Base-by-base conservation (phyloP, 805 yeast genomes). In the Naumovozyma castellii region DNA sequence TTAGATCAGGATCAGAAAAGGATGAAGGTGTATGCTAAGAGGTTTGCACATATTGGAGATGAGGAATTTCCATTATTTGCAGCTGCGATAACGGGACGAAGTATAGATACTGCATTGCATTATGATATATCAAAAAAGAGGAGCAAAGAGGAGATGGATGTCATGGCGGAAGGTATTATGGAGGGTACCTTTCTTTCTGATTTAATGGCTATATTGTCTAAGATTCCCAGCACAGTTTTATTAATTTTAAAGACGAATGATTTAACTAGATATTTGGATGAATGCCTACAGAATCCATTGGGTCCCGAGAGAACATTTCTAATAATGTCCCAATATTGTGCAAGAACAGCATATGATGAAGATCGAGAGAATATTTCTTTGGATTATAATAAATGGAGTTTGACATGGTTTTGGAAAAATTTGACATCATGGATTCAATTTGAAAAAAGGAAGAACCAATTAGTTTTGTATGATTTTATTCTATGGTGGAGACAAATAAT, bases 31-130 rank as follows among this genome's bases (percentile, higher is more conserved):
- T 84, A 86, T 57, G 94, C 96, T 17, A 72, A 75, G 38, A 71
- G 67, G 50, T 80, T 92, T 62, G 94, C 97, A 2, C 78, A 83
- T 16, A 78, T 92, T 27, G 64, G 65, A 29, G 90, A 82, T 20
- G 79, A 78, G 5, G 84, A 85, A 52, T 86, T 88, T 63, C 81
- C 83, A 17, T 66, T 92, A 10, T 82, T 92, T 56, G 84, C 94
- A 1, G 87, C 95, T 1, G 97, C 97, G 1, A 79, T 92, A 33
- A 92, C 98, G 0, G 99, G 98, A 1, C 69, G 99, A 42, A 94
- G 88, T 50, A 84, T 83, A 18, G 77, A 81, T 16, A 76, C 78
- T 40, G 90, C 94, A 0, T 56, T 83, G 39, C 71, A 72, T 45
- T 78, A 80, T 38, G 81, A 84, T 45, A 70, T 82, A 14, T 64